phyloP scores from a whole-genome alignment of 768 basidiomycete species.

The Strobilomyces dryophilus region DNA sequence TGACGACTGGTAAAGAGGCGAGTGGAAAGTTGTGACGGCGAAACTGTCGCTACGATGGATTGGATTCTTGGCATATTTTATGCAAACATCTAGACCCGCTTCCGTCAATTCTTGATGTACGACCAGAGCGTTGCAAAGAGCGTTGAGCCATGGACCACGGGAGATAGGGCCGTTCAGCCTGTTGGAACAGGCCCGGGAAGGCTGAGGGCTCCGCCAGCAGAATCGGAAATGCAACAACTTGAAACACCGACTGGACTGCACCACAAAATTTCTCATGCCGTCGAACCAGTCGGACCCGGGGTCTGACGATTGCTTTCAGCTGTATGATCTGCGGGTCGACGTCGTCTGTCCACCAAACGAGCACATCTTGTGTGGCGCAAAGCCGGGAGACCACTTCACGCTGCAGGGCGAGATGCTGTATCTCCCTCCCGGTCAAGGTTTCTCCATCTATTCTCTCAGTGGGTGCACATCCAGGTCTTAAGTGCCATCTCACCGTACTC shows the following conservation, averaged over 20 bases:
- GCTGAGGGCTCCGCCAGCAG: too few species aligned
- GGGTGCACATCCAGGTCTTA: not conserved
- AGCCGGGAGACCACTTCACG: slow-evolving; percentile 57
- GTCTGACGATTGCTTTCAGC: slow-evolving; percentile 44
- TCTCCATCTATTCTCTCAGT: slow-evolving; percentile 69
- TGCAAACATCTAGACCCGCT: too few species aligned
- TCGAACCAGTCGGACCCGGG: not conserved
- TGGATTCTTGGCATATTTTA: too few species aligned
- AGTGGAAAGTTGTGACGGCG: not conserved
- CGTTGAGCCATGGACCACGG: too few species aligned
- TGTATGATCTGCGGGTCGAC: slow-evolving; percentile 64
- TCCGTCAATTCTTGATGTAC: too few species aligned
- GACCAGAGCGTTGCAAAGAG: too few species aligned
- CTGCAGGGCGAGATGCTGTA: slow-evolving; percentile 61
- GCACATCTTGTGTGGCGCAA: slow-evolving; percentile 61
- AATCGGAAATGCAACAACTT: too few species aligned
- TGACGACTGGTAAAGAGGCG: slow-evolving; percentile 1
- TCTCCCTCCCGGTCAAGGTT: slow-evolving; percentile 58
- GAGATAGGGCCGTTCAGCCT: too few species aligned
- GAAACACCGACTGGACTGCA: too few species aligned
- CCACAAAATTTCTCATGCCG: not conserved
- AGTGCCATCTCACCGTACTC: not conserved
- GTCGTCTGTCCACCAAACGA: slow-evolving; percentile 54
- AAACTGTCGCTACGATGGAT: not conserved
- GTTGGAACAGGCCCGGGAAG: too few species aligned